Evolutionary conservation across 257 asterid species (phyloP).

Genomic region (Agastache rugosa): DNA sequence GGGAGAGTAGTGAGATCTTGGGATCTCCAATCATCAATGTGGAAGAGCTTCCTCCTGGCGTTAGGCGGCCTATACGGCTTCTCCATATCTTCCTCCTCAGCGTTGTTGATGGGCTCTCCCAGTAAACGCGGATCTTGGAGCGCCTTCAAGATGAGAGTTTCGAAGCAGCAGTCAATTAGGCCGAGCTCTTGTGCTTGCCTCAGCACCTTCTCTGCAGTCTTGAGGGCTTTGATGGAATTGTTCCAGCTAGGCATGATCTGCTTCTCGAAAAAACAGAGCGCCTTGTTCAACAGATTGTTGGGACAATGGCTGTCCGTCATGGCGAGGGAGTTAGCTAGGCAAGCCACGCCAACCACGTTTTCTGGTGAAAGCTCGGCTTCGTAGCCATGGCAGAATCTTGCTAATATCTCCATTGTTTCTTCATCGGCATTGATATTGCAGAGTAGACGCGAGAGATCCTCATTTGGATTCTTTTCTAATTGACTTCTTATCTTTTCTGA

Average conservation of each 20-base stretch:
- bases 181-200: constrained; percentile 61
- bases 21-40: constrained; percentile 51
- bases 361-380: constrained; percentile 55
- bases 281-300: constrained; percentile 57
- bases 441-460: constrained; percentile 54
- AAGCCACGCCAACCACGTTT: constrained; percentile 59
- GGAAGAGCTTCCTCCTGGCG: constrained; percentile 67
- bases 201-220: constrained; percentile 52
- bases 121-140: constrained; percentile 59
- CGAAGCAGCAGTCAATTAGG: constrained; percentile 56
- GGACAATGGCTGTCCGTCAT: constrained; percentile 71
- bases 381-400: constrained; percentile 83
- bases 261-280: constrained; percentile 51
- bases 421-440: constrained; percentile 63
- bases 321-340: constrained; percentile 69
- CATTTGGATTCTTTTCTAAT: constrained; percentile 49
- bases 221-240: constrained; percentile 65
- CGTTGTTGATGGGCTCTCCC: constrained; percentile 67
- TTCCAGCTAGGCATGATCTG: constrained; percentile 69
- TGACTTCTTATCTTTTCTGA: constrained; percentile 58
- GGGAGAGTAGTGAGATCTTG: constrained; percentile 64
- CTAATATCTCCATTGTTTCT: constrained; percentile 69
- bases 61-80: constrained; percentile 47
- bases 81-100: constrained; percentile 35
- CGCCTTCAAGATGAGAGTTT: constrained; percentile 54